Evolutionary conservation across 2,329 filamentous ascomycete genomes (phyloP), one percentile per base, ranked within the genome.

Genomic region (Clonostachys rhizophaga): DNA sequence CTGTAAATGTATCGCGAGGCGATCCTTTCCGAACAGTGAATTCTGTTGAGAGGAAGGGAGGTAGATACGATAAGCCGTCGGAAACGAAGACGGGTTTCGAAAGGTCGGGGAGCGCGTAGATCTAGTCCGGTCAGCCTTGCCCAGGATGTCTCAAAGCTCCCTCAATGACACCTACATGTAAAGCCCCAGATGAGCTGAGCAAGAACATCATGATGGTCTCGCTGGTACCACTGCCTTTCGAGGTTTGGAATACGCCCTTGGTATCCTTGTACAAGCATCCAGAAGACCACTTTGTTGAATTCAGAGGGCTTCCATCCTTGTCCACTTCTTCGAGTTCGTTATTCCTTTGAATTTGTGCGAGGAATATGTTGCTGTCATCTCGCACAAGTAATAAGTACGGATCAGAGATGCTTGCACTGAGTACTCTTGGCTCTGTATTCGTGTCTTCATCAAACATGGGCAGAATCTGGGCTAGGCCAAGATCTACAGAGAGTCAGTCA

Each of bases 361-460:
- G 71, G 47, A 89, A 83, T 7, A 91, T 76, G 50, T 87, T 94
- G 6, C 81, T 83, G 62, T 99, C 91, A 53, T 96, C 90, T 48
- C 90, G 80, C 17, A 96, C 70, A 13, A 97, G 77, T 3, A 96
- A 71, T 12, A 99, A 67, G 59, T 91, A 96, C 0, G 90, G 90
- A 55, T 97, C 92, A 17, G 81, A 81, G 56, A 97, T 91, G 61
- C 88, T 95, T 36, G 89, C 87, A 58, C 83, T 87, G 42, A 91
- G 71, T 40, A 94, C 86, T 46, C 85, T 79, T 5, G 89, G 85
- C 57, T 96, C 89, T 17, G 81, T 84, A 12, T 87, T 91, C 0
- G 86, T 91, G 53, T 94, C 89, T 57, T 96, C 94, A 57, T 97
- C 94, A 51, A 89, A 81, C 79, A 97, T 90, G 1, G 91, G 90